These are phyloP conservation scores for Huntiella bhutanensis DNA, from an alignment of 2,329 filamentous ascomycete species.

Conservation along the genomic window DNA sequence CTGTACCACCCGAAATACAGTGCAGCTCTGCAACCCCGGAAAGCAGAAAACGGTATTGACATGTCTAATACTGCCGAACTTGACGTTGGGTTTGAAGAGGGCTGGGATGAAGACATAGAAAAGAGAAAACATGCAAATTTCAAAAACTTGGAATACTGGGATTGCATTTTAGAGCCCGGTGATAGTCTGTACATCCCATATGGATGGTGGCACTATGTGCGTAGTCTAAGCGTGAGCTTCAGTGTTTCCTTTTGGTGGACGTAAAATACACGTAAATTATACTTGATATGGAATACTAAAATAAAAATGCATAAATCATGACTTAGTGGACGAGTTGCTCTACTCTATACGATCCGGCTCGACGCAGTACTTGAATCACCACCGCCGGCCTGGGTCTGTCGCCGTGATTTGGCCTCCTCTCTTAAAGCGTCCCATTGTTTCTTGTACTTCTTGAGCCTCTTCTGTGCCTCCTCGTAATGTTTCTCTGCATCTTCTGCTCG, in stretches of 20 bases:
- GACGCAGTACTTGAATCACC: constrained; percentile 5
- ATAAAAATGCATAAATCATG: neutral
- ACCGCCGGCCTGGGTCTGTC: constrained; percentile 12
- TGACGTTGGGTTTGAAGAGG: constrained; percentile 54
- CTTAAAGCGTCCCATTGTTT: constrained; percentile 44
- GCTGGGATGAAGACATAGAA: constrained; percentile 26
- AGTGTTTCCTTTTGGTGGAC: constrained; percentile 98
- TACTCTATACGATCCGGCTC: constrained; percentile 11
- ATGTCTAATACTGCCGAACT: constrained; percentile 81
- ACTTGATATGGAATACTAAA: neutral
- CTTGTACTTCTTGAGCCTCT: constrained; percentile 37
- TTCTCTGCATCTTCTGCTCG: constrained; percentile 49
- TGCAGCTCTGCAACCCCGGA: constrained; percentile 38
- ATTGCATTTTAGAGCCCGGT: constrained; percentile 61
- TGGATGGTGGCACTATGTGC: constrained; percentile 97
- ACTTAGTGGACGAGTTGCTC: no score
- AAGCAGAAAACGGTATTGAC: constrained; percentile 51
- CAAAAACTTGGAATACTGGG: constrained; percentile 38
- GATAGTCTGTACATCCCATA: constrained; percentile 78
- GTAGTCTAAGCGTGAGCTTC: constrained; percentile 68
- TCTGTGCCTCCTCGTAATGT: constrained; percentile 35
- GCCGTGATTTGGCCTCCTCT: constrained; percentile 38
- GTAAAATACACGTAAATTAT: neutral
- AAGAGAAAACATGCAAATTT: constrained; percentile 16
- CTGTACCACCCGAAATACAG: constrained; percentile 56